phyloP scores from a whole-genome alignment of 1,284 basidiomycete species.

The Austroboletus novae-zelandiae region DNA sequence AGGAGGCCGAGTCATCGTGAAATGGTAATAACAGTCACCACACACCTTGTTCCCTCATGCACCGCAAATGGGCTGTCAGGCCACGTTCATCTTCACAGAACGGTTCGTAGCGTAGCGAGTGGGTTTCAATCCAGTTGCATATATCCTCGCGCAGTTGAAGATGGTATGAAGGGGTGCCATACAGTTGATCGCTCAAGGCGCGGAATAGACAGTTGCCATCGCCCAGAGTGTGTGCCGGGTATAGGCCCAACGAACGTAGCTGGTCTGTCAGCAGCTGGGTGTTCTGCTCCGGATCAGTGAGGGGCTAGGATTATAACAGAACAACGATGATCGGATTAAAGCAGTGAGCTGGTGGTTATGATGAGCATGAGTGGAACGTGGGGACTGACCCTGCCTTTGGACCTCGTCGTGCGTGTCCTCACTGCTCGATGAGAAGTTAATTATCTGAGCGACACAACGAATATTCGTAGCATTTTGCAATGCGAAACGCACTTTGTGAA shows the following conservation, averaged over 20 bases:
- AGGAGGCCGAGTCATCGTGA: background rate
- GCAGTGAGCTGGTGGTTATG: slow-evolving; percentile 16
- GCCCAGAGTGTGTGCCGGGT: slow-evolving; percentile 75
- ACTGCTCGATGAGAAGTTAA: slow-evolving; percentile 41
- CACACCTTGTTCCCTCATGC: slow-evolving; percentile 76
- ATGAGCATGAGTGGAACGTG: slow-evolving; percentile 26
- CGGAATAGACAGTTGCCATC: slow-evolving; percentile 90
- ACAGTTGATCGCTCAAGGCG: slow-evolving; percentile 77
- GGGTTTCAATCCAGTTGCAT: slow-evolving; percentile 76
- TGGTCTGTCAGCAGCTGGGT: slow-evolving; percentile 65
- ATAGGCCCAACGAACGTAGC: slow-evolving; percentile 71
- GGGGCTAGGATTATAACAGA: slow-evolving; percentile 38
- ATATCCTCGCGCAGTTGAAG: slow-evolving; percentile 68
- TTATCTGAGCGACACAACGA: slow-evolving; percentile 22
- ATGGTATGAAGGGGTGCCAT: slow-evolving; percentile 74
- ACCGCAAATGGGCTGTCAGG: slow-evolving; percentile 64
- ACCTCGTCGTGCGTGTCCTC: slow-evolving; percentile 64
- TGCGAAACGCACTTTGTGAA: slow-evolving; percentile 34
- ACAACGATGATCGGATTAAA: slow-evolving; percentile 15
- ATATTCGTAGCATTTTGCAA: slow-evolving; percentile 25
- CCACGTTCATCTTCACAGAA: slow-evolving; percentile 88
- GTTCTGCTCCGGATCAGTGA: slow-evolving; percentile 64
- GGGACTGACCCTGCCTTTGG: slow-evolving; percentile 53
- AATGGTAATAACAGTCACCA: slow-evolving; percentile 6
- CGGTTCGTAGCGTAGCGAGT: slow-evolving; percentile 75